Base-by-base conservation (phyloP, 768 basidiomycete species). In the Lactarius akahatsu region DNA sequence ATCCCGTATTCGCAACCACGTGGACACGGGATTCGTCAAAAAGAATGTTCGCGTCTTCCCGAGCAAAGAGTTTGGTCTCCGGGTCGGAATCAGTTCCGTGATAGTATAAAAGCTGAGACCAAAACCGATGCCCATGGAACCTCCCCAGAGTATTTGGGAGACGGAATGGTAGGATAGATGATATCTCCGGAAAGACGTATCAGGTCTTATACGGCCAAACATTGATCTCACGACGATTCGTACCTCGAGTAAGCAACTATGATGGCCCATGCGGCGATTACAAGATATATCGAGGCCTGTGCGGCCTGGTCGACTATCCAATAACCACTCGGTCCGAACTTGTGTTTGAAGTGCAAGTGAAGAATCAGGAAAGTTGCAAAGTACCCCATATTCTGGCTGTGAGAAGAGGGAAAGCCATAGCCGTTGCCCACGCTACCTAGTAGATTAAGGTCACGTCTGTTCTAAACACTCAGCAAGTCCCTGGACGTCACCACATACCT, bases 311-410 rank as follows among this genome's bases (percentile, higher is more conserved):
- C 89, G 9, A 91, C 66, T 13, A 83, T 20, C 11, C 65, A 60
- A 32, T 62, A 80, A 8, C 89, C 88, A 1, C 83, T 85, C 3
- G 84, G 76, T 2, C 79, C 63, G 69, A 90, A 91, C 3, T 82
- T 81, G 71, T 93, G 91, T 41, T 85, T 84, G 69, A 86, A 87
- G 69, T 82, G 83, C 58, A 94, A 73, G 76, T 94, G 92, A 72
- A 88, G 85, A 52, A 87, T 73, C 54, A 94, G 75, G 75, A 94
- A 94, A 0, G 90, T 80, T 6, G 88, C 81, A 69, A 94, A 94
- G 76, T 90, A 94, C 18, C 86, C 92, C 92, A 94, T 93, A 74
- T 88, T 92, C 76, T 94, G 92, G 75, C 90, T 91, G 73, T 94
- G 92, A 16, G 91, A 92, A 0, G 92, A 93, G 0, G 92, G 92